Base-by-base conservation (phyloP, 176 grass and related monocot genomes). In the Panicum miliaceum region DNA sequence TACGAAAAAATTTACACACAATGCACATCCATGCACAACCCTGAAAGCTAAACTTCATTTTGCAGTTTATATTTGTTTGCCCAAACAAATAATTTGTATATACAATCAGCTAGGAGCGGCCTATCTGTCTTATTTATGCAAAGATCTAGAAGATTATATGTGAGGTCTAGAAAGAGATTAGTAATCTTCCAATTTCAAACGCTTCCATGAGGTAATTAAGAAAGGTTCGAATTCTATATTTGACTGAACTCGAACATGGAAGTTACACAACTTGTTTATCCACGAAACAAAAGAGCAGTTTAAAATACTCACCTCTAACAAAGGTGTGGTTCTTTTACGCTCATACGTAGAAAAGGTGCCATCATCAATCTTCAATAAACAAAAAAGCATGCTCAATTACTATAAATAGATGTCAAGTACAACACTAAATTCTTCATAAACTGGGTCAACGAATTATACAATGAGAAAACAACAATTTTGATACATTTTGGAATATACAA, bases 291-390 rank as follows among this genome's bases (percentile, higher is more conserved):
- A 29, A 52, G 14, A 14, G 12, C 0, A 26, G 12, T n/a, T 50
- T 8, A 7, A 36, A 52, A 6, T 4, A 78, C 84, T 81, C 26
- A 90, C 91, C 91, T 93, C 91, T 75, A 93, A 57, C 20, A 74
- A 85, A 46, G 71, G 57, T 45, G 74, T 68, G 22, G 91, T 87
- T 78, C 91, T 87, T 38, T 80, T 85, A 25, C 71, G 42, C 43
- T 92, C 90, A 5, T 84, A 89, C 34, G 90, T 80, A 5, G 90
- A 88, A 67, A 89, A 64, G 0, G 76, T 86, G 3, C 91, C 91
- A 64, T 93, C 87, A 16, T 78, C 60, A 22, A 90, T 92, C 87
- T 92, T 80, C 76, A 84, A 35, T 15, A 6, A 42, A 37, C 14
- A 52, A 48, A 71, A 53, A 59, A 60, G 6, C 19, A 48, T 53